A percentile compares a stretch with the other conserved stretches of the same genome.
phyloP scores from a whole-genome alignment of 495 filamentous ascomycete genomes.

The Amniculicola lignicola region DNA sequence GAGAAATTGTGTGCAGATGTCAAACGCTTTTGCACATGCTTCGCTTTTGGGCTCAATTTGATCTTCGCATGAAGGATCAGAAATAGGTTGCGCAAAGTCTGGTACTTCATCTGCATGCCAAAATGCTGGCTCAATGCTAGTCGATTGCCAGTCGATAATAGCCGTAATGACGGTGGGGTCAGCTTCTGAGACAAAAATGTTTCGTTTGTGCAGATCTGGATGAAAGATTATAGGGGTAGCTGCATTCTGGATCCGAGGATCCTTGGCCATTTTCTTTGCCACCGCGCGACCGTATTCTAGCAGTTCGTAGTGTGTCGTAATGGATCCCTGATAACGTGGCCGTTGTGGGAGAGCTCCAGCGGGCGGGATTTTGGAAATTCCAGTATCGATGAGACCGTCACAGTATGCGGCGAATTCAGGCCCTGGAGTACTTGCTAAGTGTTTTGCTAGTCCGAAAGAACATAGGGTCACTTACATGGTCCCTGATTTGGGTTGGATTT shows the following conservation, averaged over 20 bases:
- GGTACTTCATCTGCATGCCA: slow-evolving; percentile 42
- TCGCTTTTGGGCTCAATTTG: slow-evolving; percentile 27
- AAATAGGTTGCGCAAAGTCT: slow-evolving; percentile 41
- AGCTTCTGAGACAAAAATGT: slow-evolving; percentile 46
- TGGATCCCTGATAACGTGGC: slow-evolving; percentile 40
- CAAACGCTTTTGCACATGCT: slow-evolving; percentile 39
- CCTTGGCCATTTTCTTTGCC: slow-evolving; percentile 37
- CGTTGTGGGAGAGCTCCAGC: slow-evolving; percentile 6
- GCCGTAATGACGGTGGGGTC: slow-evolving; percentile 45
- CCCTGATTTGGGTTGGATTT: slow-evolving; percentile 39
- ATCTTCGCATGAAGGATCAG: slow-evolving; percentile 36
- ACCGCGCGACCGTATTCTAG: slow-evolving; percentile 38
- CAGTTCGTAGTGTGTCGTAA: slow-evolving; percentile 41
- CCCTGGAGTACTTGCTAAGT: slow-evolving; percentile 35
- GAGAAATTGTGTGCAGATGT: slow-evolving; percentile 39
- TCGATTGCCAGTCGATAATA: slow-evolving; percentile 47
- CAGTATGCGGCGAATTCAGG: slow-evolving; percentile 37
- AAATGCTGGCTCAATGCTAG: slow-evolving; percentile 45
- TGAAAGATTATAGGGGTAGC: slow-evolving; percentile 42
- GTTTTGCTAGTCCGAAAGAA: slow-evolving; percentile 17
- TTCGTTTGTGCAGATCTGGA: slow-evolving; percentile 46
- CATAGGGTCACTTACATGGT: slow-evolving; percentile 45
- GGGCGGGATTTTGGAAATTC: slow-evolving; percentile 41
- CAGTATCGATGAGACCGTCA: slow-evolving; percentile 41
- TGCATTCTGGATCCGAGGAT: slow-evolving; percentile 39